Percentiles rank a stretch among this genome's conserved stretches.
Evolutionary conservation across 306 rosid species (phyloP).

Genomic region (Cyamopsis tetragonoloba): DNA sequence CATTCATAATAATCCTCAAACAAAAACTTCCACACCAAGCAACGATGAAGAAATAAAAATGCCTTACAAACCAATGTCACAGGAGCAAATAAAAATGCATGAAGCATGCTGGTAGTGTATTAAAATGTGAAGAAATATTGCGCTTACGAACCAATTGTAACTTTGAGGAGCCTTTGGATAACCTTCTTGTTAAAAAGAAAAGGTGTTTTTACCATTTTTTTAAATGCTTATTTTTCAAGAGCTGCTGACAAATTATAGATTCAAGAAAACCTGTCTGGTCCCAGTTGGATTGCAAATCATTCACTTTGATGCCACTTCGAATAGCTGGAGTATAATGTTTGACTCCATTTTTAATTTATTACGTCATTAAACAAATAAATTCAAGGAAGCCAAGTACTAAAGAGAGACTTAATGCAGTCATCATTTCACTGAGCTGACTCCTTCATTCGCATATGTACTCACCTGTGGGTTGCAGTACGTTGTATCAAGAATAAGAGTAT

Average conservation of each 20-base stretch:
- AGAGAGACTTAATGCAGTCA: neutral
- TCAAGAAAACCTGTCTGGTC: neutral
- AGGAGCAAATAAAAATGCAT: no score
- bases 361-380: neutral
- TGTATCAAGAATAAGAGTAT: constrained; percentile 83
- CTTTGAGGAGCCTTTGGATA: neutral
- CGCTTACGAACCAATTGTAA: neutral
- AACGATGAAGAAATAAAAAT: no score
- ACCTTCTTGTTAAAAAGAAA: neutral
- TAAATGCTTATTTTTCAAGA: no score
- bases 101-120: neutral
- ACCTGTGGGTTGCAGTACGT: constrained; percentile 93
- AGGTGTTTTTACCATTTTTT: no score
- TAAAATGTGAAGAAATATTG: neutral
- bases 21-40: no score
- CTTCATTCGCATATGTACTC: constrained; percentile 28
- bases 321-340: neutral
- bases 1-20: neutral
- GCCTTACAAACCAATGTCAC: no score
- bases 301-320: neutral
- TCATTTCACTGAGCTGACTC: constrained; percentile 14
- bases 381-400: neutral
- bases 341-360: neutral
- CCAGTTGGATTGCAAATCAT: constrained; percentile 17
- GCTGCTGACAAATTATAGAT: constrained; percentile 7